These are phyloP conservation scores for Penicillium tannophilum DNA, from an alignment of 495 filamentous ascomycete genomes.

Conservation along the genomic window DNA sequence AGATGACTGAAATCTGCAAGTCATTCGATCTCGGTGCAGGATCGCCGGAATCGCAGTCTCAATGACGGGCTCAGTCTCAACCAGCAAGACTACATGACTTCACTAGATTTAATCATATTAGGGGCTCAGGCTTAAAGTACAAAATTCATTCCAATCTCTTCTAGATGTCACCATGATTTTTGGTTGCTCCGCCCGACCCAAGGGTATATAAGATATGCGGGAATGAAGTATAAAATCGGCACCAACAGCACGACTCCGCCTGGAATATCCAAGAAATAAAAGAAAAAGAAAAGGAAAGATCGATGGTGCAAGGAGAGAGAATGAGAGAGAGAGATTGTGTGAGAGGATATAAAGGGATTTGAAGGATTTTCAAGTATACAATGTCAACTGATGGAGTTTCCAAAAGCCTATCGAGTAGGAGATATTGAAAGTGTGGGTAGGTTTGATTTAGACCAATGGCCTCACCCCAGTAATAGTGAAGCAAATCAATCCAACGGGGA, in stretches of 20 bases:
- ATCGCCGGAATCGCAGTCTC: not conserved
- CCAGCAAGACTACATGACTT: not conserved
- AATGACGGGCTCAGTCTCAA: not conserved
- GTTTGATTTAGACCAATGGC: not conserved
- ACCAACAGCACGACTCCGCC: conserved; percentile 10
- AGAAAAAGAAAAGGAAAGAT: conserved; percentile 20
- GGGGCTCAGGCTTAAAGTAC: conserved; percentile 25
- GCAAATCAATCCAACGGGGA: not conserved
- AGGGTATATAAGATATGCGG: conserved; percentile 42
- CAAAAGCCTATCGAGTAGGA: not conserved
- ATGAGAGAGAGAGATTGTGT: conserved; percentile 16
- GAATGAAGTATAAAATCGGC: conserved; percentile 20
- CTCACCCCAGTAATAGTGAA: not conserved
- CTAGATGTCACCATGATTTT: conserved; percentile 27
- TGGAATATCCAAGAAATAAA: conserved; percentile 25
- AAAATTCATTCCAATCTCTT: conserved; percentile 28
- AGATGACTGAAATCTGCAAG: not conserved
- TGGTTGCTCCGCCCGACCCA: conserved; percentile 29
- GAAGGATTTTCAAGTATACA: conserved; percentile 16
- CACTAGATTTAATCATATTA: conserved; percentile 11
- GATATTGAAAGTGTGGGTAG: not conserved
- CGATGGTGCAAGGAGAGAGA: conserved; percentile 9
- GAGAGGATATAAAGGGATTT: not conserved
- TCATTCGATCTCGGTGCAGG: conserved; percentile 5
- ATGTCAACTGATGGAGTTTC: conserved; percentile 10